These are phyloP conservation scores for Zygoascus tannicola DNA, from an alignment of 805 yeast genomes.

Conservation along the genomic window DNA sequence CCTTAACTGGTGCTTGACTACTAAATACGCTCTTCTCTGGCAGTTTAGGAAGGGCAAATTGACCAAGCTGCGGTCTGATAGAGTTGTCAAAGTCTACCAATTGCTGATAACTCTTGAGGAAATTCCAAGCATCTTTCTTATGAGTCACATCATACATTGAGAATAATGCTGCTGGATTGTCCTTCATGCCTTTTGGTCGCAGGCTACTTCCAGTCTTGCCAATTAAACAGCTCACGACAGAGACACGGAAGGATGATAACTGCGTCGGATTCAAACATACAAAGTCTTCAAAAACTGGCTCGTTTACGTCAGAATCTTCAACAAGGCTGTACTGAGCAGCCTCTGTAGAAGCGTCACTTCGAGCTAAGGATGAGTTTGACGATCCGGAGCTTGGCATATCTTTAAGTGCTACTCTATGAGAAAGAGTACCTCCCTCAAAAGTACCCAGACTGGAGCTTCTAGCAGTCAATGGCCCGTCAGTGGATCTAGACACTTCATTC, in stretches of 20 bases:
- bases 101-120: constrained; percentile 53
- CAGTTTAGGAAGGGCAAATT: constrained; percentile 39
- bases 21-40: constrained; percentile 57
- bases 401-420: neutral
- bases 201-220: constrained; percentile 18
- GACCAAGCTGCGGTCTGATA: constrained; percentile 32
- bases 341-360: neutral
- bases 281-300: neutral
- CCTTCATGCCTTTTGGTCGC: constrained; percentile 28
- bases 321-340: too few relatives aligned
- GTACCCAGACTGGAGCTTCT: neutral
- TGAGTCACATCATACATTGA: constrained; percentile 54
- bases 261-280: constrained; percentile 18
- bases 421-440: neutral
- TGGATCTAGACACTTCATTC: too few relatives aligned
- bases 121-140: constrained; percentile 63
- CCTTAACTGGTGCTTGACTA: constrained; percentile 52
- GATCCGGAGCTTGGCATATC: neutral
- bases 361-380: neutral
- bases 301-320: neutral
- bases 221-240: constrained; percentile 16
- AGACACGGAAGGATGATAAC: constrained; percentile 19
- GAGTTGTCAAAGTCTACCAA: constrained; percentile 53
- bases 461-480: too few relatives aligned
- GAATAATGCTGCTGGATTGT: constrained; percentile 50